Evolutionary conservation across 2,329 filamentous ascomycete species (phyloP), one percentile per base, ranked within the genome.

Genomic region (Boeremia lycopersici): DNA sequence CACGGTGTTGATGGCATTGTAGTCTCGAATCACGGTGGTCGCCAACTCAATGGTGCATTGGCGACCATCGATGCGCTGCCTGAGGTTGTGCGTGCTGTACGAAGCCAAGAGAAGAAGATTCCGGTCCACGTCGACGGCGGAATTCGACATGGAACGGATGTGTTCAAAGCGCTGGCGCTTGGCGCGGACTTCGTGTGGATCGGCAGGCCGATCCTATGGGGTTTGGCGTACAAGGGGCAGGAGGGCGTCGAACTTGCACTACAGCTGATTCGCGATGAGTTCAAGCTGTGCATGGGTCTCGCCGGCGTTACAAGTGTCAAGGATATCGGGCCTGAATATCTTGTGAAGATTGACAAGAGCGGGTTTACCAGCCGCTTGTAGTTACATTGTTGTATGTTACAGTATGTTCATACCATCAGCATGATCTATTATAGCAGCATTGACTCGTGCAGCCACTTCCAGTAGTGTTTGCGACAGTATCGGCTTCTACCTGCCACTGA

Each of bases 121-220:
- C 92, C 97, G 72, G 83, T 98, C 15, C 98, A 85, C 75, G 81
- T 98, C 44, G 95, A 98, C 73, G 93, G 95, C 19, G 93, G 93
- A 38, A 83, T 97, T 39, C 85, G 93, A 36, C 86, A 93, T 39
- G 92, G 89, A 6, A 96, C 93, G 0, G 95, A 98, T 74, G 92
- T 98, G 57, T 85, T 98, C 75, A 98, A 98, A 79, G 93, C 93
- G 11, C 80, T 98, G 8, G 96, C 92, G 70, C 83, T 98, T 0
- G 95, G 95, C 33, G 95, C 93, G 23, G 90, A 86, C 69, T 93
- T 91, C 39, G 92, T 98, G 1, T 95, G 93, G 48, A 53, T 75
- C 5, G 73, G 73, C 1, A 48, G 73, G 19, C 65, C 71, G 6
- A 12, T 90, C 12, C 78, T 96, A 41, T 96, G 85, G 77, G 91